Evolutionary conservation across 257 asterid genomes (phyloP).

Genomic region (Anisodus tanguticus): DNA sequence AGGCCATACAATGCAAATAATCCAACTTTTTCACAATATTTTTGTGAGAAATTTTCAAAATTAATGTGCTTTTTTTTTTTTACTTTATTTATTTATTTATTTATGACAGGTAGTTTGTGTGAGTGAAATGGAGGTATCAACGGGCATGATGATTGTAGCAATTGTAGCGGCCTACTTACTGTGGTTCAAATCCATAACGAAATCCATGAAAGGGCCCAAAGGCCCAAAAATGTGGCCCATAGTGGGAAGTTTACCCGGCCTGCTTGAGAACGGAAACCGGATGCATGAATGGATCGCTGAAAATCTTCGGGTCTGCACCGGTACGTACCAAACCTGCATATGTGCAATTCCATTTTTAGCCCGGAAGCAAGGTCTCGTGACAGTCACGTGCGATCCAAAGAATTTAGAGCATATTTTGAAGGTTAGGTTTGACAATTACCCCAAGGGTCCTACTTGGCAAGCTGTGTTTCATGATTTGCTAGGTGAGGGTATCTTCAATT

Average conservation of each 20-base stretch:
- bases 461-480: constrained; percentile 66
- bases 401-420: constrained; percentile 66
- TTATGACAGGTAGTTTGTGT: not conserved
- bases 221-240: constrained; percentile 67
- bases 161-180: constrained; percentile 46
- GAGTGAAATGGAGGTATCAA: constrained; percentile 48
- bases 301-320: constrained; percentile 57
- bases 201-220: constrained; percentile 43
- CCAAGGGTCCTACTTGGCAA: constrained; percentile 74
- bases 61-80: not conserved
- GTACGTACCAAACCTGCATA: constrained; percentile 67
- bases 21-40: not conserved
- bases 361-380: constrained; percentile 65
- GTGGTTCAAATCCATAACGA: constrained; percentile 56
- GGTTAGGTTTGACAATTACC: constrained; percentile 60
- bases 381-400: constrained; percentile 69
- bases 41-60: not conserved
- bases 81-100: not conserved
- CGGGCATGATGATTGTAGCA: constrained; percentile 43
- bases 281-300: constrained; percentile 74
- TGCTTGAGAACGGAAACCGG: constrained; percentile 44
- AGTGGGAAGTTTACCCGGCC: constrained; percentile 63
- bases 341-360: constrained; percentile 55
- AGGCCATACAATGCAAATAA: not conserved
- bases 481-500: constrained; percentile 64